Evolutionary conservation across 2,329 filamentous ascomycete species (phyloP).

Genomic region (Scedosporium boydii): DNA sequence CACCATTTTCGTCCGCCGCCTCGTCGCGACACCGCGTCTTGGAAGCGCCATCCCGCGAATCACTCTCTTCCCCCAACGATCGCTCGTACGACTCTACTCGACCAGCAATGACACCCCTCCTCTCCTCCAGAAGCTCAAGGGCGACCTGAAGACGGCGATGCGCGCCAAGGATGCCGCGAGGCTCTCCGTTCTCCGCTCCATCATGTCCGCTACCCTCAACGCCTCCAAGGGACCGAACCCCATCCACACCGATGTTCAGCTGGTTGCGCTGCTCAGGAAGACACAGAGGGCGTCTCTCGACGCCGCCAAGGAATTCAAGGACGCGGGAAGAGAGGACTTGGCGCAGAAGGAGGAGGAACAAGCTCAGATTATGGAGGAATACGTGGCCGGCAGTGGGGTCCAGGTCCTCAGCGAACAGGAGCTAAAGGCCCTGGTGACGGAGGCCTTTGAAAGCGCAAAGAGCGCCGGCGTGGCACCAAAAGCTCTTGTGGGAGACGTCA

Average conservation of each 20-base stretch:
- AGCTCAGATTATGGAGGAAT: constrained; percentile 55
- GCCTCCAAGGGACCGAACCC: constrained; percentile 63
- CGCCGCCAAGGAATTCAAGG: constrained; percentile 53
- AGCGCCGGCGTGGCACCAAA: constrained; percentile 34
- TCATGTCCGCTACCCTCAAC: constrained; percentile 64
- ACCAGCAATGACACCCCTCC: constrained; percentile 31
- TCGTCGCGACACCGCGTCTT: background rate
- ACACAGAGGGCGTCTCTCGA: constrained; percentile 47
- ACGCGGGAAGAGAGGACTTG: constrained; percentile 56
- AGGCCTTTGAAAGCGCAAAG: constrained; percentile 40
- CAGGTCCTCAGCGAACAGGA: constrained; percentile 49
- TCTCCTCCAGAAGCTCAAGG: constrained; percentile 43
- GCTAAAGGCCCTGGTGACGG: constrained; percentile 42
- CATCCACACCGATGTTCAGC: constrained; percentile 59
- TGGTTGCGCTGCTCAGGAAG: constrained; percentile 59
- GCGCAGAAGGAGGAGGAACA: constrained; percentile 62
- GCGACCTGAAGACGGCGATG: constrained; percentile 58
- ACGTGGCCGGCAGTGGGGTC: constrained; percentile 49
- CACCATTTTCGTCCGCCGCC: background rate
- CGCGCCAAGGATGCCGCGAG: constrained; percentile 53
- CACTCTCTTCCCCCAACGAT: background rate
- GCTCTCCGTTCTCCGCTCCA: constrained; percentile 56
- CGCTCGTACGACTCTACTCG: constrained; percentile 14
- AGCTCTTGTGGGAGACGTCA: constrained; percentile 46
- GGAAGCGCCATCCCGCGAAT: background rate